These are phyloP conservation scores for Debaryomyces hansenii DNA, from an alignment of 805 yeast genomes.

Conservation along the genomic window DNA sequence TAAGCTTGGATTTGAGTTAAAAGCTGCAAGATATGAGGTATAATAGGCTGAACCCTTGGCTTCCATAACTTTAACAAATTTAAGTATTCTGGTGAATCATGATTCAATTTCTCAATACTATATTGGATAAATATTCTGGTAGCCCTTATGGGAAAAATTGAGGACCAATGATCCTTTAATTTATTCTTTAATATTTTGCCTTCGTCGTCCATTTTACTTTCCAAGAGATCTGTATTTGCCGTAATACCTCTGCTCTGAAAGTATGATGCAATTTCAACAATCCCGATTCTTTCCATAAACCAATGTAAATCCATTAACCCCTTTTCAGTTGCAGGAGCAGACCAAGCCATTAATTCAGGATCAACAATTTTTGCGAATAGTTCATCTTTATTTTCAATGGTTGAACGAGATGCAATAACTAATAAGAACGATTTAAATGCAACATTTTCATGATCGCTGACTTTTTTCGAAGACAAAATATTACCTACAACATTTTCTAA, in stretches of 20 bases:
- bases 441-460: conserved; percentile 88
- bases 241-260: conserved; percentile 81
- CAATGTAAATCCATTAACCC: conserved; percentile 89
- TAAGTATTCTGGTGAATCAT: conserved; percentile 71
- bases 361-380: conserved; percentile 87
- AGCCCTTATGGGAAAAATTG: conserved; percentile 92
- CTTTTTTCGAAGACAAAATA: conserved; percentile 64
- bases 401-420: conserved; percentile 87
- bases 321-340: conserved; percentile 84
- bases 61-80: conserved; percentile 79
- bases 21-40: conserved; percentile 87
- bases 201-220: conserved; percentile 84
- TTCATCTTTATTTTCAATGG: conserved; percentile 69
- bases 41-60: conserved; percentile 87
- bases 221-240: conserved; percentile 70
- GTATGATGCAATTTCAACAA: conserved; percentile 89
- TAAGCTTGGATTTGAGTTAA: conserved; percentile 90
- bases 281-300: conserved; percentile 98
- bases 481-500: conserved; percentile 77
- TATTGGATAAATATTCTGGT: conserved; percentile 94
- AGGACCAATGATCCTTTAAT: conserved; percentile 88
- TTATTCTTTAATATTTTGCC: conserved; percentile 76
- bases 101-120: conserved; percentile 87
- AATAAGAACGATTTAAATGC: conserved; percentile 89
- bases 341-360: conserved; percentile 91